These are phyloP conservation scores for Erysimum cheiri DNA, from an alignment of 441 rosid species.

Conservation along the genomic window DNA sequence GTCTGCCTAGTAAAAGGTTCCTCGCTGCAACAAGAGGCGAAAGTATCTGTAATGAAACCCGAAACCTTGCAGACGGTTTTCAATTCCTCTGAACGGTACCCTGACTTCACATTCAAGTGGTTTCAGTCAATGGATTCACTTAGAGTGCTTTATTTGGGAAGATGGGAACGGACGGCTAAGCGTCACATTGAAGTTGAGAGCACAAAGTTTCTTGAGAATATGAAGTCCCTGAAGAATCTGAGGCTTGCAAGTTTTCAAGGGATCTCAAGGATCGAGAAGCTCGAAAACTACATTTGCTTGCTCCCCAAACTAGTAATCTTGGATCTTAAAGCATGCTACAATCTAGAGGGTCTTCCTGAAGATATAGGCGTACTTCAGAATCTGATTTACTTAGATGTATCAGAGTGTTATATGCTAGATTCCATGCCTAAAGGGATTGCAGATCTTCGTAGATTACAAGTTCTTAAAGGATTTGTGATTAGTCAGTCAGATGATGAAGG, in stretches of 20 bases:
- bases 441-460: constrained; percentile 43
- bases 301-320: constrained; percentile 51
- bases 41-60: constrained; percentile 8
- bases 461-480: constrained; percentile 60
- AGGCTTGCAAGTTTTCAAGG: constrained; percentile 67
- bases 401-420: constrained; percentile 63
- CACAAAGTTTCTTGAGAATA: constrained; percentile 52
- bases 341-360: constrained; percentile 59
- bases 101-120: constrained; percentile 52
- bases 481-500: constrained; percentile 25
- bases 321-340: constrained; percentile 67
- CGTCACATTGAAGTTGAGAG: constrained; percentile 66
- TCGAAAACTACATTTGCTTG: constrained; percentile 40
- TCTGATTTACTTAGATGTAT: constrained; percentile 59
- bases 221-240: constrained; percentile 46
- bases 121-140: constrained; percentile 45
- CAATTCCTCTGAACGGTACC: constrained; percentile 56
- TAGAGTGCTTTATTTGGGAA: constrained; percentile 57
- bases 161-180: constrained; percentile 50
- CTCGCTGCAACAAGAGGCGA: background rate
- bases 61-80: constrained; percentile 40
- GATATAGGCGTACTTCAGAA: constrained; percentile 48
- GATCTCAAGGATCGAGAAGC: constrained; percentile 57
- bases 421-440: constrained; percentile 50
- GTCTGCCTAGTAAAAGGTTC: constrained; percentile 48